phyloP scores from a whole-genome alignment of 139 green algal species.

The Chlamydomonas sp. region DNA sequence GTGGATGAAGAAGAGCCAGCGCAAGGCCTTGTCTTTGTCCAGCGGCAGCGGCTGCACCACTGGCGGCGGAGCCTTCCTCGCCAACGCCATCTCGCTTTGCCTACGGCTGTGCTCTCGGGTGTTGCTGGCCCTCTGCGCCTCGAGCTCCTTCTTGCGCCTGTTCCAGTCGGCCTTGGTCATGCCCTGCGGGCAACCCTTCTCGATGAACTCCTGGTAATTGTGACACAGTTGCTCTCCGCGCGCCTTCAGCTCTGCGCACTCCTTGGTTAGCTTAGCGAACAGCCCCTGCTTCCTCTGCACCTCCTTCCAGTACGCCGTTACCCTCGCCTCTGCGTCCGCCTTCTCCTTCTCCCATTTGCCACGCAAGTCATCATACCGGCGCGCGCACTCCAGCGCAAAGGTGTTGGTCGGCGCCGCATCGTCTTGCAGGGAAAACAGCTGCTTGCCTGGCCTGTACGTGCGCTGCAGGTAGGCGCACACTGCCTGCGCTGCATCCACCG shows the following conservation, averaged over 20 bases:
- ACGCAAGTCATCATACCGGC: not conserved
- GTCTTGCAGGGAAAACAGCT: slow-evolving; percentile 39
- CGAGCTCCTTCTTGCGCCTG: not conserved
- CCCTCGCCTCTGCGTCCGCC: slow-evolving; percentile 21
- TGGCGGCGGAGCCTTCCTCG: slow-evolving; percentile 31
- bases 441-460: not conserved
- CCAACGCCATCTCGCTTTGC: not conserved
- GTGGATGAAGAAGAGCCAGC: slow-evolving; percentile 66
- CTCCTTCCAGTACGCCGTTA: slow-evolving; percentile 49
- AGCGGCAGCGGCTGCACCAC: slow-evolving; percentile 63
- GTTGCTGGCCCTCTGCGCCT: too few species aligned
- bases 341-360: slow-evolving; percentile 33
- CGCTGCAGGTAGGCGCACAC: slow-evolving; percentile 57
- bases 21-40: not conserved
- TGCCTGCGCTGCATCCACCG: slow-evolving; percentile 41
- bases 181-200: not conserved
- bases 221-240: not conserved
- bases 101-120: too few species aligned
- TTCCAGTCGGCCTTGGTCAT: too few species aligned
- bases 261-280: not conserved
- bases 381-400: slow-evolving; percentile 40
- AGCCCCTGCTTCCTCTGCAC: slow-evolving; percentile 50
- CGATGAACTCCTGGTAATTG: not conserved
- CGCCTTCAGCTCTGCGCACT: not conserved
- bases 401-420: slow-evolving; percentile 36